Evolutionary conservation across 352 stramenopile genomes (phyloP).

Genomic region (Globisporangium mamillatum): DNA sequence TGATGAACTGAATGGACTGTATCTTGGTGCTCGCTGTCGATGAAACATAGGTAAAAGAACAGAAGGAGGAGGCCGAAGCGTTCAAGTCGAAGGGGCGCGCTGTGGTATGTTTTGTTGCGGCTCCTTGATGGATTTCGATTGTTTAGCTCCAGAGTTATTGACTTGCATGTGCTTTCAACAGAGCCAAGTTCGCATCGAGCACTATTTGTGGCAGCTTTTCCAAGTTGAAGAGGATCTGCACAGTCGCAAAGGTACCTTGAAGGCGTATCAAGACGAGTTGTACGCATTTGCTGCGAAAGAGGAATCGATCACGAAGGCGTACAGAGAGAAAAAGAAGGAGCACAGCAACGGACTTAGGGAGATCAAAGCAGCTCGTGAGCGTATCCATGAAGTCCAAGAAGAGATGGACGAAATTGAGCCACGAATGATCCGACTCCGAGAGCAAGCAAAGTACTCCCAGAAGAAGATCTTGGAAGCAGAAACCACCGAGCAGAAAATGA

Average conservation of each 20-base stretch:
- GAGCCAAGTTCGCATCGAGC: slow-evolving; percentile 83
- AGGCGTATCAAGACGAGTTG: slow-evolving; percentile 43
- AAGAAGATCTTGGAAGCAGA: slow-evolving; percentile 66
- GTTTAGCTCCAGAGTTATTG: not conserved
- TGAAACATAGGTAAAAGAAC: slow-evolving; percentile 84
- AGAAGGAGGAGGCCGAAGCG: slow-evolving; percentile 91
- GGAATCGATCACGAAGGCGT: slow-evolving; percentile 33
- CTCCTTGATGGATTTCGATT: not conserved
- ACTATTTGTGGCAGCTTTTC: slow-evolving; percentile 96
- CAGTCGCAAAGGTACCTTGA: slow-evolving; percentile 76
- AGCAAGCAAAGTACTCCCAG: slow-evolving; percentile 83
- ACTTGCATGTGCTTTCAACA: slow-evolving; percentile 13
- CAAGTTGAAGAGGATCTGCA: slow-evolving; percentile 91
- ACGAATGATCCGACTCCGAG: slow-evolving; percentile 79
- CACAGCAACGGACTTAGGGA: slow-evolving; percentile 51
- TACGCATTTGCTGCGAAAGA: slow-evolving; percentile 47
- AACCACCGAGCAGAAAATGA: slow-evolving; percentile 44
- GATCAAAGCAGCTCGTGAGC: slow-evolving; percentile 56
- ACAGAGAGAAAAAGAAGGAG: slow-evolving; percentile 78
- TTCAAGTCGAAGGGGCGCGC: slow-evolving; percentile 73
- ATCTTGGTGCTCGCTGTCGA: not conserved
- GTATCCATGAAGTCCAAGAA: slow-evolving; percentile 75
- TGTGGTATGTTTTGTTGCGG: slow-evolving; percentile 34
- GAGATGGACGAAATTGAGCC: slow-evolving; percentile 84
- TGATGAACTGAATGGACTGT: not conserved